Conservation (phyloP, 2,329 filamentous ascomycete genomes). For the Penicillium sp. region DNA sequence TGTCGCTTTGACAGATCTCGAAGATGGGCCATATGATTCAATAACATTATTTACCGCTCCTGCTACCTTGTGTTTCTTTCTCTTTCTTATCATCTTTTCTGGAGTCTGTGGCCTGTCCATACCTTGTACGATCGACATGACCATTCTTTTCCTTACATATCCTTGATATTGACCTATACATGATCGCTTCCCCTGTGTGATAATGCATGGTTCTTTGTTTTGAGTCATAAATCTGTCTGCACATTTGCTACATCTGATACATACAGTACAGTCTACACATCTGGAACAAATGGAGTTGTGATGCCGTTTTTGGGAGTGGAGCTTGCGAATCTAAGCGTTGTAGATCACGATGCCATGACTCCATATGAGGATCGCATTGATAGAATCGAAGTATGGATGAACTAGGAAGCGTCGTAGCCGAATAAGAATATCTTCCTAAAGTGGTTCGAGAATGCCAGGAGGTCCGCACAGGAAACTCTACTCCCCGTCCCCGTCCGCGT, state of each 20-base stretch:
- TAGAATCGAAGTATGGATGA: background rate
- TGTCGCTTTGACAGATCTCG: slow-evolving; percentile 57
- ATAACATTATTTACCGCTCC: slow-evolving; percentile 23
- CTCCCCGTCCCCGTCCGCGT: background rate
- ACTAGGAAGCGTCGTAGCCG: too few species aligned
- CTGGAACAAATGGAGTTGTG: background rate
- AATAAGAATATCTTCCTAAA: background rate
- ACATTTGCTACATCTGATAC: background rate
- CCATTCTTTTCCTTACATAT: slow-evolving; percentile 9
- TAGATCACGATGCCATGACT: slow-evolving; percentile 10
- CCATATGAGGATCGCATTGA: background rate
- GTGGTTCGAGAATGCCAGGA: background rate
- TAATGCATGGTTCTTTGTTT: background rate
- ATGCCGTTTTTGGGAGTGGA: slow-evolving; percentile 4
- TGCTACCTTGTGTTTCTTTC: too few species aligned
- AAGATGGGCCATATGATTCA: slow-evolving; percentile 77
- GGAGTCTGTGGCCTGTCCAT: slow-evolving; percentile 7
- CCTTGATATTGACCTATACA: slow-evolving; percentile 13
- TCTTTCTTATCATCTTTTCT: slow-evolving; percentile 2
- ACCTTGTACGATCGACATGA: slow-evolving; percentile 23
- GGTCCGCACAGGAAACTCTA: background rate
- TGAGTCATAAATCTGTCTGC: background rate
- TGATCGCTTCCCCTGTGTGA: slow-evolving; percentile 6
- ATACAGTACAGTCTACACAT: background rate
- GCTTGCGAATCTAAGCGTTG: slow-evolving; percentile 1